Base-by-base conservation (phyloP, 225 moss, liverwort and hornwort genomes). In the Marchantia polymorpha region DNA sequence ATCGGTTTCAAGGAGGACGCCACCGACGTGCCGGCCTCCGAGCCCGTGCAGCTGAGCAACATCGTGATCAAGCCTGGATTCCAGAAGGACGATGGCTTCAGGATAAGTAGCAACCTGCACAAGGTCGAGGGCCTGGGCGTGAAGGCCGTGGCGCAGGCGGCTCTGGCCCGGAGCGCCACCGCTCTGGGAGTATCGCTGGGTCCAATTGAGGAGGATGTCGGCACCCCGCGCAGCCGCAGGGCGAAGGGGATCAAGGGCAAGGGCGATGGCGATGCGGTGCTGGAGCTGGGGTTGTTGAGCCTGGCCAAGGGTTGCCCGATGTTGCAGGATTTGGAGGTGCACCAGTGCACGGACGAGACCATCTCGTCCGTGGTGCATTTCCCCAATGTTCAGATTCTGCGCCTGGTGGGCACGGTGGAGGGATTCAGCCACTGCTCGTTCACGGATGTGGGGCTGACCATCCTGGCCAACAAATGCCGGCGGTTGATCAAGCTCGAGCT, bases 311-410 rank as follows among this genome's bases (percentile, higher is more conserved):
- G 87, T 47, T 96, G 96, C 29, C 90, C 90, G 25, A 72, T 90
- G 52, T 77, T 96, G 64, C 94, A 94, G 82, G 96, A 96, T 55
- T 89, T 96, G 60, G 92, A 94, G 53, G 83, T 96, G 79, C 89
- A 91, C 74, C 96, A 96, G 80, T 96, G 96, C 67, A 92, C 94
- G n/a, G 94, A 96, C 75, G 96, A 94, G 85, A 96, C 96, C 10
- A 78, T 96, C 26, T 78, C 90, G 72, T 90, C 96, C 47, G 78
- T 96, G 61, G 89, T 91, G 6, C 90, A 90, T 3, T 96, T 92
- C 82, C 90, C 77, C 52, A 94, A 96, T 83, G 67, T 96, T 4
- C 94, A 96, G 83, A 91, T 92, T 59, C 88, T 96, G 81, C 85
- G 91, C 39, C 86, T 94, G 79, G 91, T 91, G 26, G 96, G 96